Conservation (phyloP, 495 filamentous ascomycete genomes). For the Diplogelasinospora grovesii region DNA sequence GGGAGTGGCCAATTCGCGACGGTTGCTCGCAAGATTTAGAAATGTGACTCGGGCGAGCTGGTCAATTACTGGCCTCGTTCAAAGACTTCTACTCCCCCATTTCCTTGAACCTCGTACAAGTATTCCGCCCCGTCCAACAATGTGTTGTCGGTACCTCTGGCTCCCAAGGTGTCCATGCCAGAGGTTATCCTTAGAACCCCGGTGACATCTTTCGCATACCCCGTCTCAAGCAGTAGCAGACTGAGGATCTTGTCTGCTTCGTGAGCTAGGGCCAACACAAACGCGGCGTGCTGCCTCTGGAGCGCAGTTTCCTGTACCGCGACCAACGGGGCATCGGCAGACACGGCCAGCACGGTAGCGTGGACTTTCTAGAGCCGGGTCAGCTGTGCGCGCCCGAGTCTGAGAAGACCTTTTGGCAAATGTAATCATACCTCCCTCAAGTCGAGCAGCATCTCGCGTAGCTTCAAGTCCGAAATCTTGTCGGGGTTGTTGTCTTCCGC, state of each 20-base stretch:
- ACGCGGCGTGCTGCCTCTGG: constrained; percentile 61
- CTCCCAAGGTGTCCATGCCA: constrained; percentile 30
- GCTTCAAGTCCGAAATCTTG: constrained; percentile 13
- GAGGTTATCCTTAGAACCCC: constrained; percentile 74
- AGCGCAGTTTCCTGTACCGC: constrained; percentile 51
- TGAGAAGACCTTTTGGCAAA: neutral
- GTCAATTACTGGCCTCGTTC: constrained; percentile 62
- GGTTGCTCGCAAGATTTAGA: too few relatives aligned
- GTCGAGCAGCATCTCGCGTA: constrained; percentile 41
- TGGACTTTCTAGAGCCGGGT: constrained; percentile 37
- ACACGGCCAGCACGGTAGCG: constrained; percentile 58
- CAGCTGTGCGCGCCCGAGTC: constrained; percentile 13
- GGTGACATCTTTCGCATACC: constrained; percentile 82
- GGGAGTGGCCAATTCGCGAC: too few relatives aligned
- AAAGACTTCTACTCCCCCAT: constrained; percentile 76
- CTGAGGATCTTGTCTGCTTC: constrained; percentile 62
- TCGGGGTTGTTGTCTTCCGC: constrained; percentile 20
- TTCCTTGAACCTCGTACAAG: constrained; percentile 70
- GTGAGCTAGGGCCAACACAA: constrained; percentile 66
- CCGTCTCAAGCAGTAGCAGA: constrained; percentile 70
- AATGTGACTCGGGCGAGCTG: too few relatives aligned
- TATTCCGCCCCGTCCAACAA: constrained; percentile 65
- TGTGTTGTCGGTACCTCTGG: too few relatives aligned
- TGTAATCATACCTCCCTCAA: constrained; percentile 46
- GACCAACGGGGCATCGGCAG: constrained; percentile 65